Evolutionary conservation across 176 grass and related monocot species (phyloP), one percentile per base, ranked within the genome.

Genomic region (Raddia guianensis): DNA sequence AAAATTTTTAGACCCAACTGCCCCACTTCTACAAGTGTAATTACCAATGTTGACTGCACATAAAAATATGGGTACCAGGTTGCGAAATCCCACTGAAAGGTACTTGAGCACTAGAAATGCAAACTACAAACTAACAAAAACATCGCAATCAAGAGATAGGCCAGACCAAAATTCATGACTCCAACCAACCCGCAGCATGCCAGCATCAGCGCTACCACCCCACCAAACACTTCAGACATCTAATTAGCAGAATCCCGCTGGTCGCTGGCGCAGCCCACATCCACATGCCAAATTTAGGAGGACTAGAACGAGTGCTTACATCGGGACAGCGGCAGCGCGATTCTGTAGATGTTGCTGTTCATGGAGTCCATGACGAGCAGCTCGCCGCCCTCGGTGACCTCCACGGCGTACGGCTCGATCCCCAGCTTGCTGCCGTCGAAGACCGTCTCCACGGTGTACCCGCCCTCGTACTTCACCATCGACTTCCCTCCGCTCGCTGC

Each of bases 371-470:
- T 85, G 51, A 99, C 79, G 37, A 99, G 79, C 62, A 99, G 90
- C 80, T 99, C 97, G 78, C 89, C 97, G 16, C 86, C 86, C 86
- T 90, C 87, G 59, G 93, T 93, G 86, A 95, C 83, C 82, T 87
- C 91, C 11, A 96, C 90, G 14, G 93, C 33, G 82, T 96, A 88
- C 7, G 93, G 93, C 80, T 99, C 97, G 83, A 98, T 95, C 66
- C 96, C 96, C 33, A 92, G 82, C 88, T 98, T 98, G 75, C 88
- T 98, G 75, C 96, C 93, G 68, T 99, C 97, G 70, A 99, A 96
- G 74, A 99, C 93, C 65, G 93, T 99, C 90, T 99, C 93, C 49
- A 99, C 92, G 8, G 87, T 99, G 85, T 99, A 99, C 4, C 97
- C 97, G 54, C 86, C 82, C 89, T 99, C 97, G 72, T 95, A 99